Evolutionary conservation across 805 yeast genomes (phyloP).

Genomic region (Candida suzukii): DNA sequence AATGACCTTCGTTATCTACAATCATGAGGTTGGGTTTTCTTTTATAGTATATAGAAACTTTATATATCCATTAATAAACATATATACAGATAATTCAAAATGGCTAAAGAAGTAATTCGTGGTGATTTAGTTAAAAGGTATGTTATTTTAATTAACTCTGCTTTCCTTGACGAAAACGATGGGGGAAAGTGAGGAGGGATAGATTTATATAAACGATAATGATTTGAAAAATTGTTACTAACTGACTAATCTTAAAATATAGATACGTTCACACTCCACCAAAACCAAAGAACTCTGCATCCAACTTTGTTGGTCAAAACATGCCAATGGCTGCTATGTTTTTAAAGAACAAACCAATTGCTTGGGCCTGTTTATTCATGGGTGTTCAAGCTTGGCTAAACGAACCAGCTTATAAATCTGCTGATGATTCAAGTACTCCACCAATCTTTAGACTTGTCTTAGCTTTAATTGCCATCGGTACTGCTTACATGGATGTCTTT

Average conservation of each 20-base stretch:
- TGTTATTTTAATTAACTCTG: constrained; percentile 6
- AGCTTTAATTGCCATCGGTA: constrained; percentile 37
- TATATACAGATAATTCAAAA: background rate
- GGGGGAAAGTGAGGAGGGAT: too few species aligned
- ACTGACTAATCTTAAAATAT: constrained; percentile 5
- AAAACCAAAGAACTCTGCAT: constrained; percentile 36
- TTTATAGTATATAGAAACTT: too few species aligned
- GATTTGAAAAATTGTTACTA: too few species aligned
- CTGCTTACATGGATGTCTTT: constrained; percentile 45
- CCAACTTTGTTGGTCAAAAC: constrained; percentile 42
- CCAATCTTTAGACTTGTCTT: constrained; percentile 39
- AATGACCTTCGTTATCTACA: too few species aligned
- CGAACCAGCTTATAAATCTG: constrained; percentile 24
- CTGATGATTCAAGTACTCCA: constrained; percentile 31
- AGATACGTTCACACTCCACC: constrained; percentile 42
- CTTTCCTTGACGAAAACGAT: background rate
- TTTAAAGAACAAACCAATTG: constrained; percentile 45
- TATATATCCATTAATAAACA: background rate
- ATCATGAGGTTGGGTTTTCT: too few species aligned
- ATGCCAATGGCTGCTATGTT: constrained; percentile 63
- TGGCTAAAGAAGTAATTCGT: constrained; percentile 3
- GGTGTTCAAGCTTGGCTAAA: constrained; percentile 44
- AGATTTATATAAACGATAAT: too few species aligned
- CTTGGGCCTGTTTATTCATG: constrained; percentile 49
- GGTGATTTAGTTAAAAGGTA: constrained; percentile 20